Evolutionary conservation across 371 early-diverging fungal genomes (phyloP), one percentile per base, ranked within the genome.

Genomic region (Dichotomocladium elegans): DNA sequence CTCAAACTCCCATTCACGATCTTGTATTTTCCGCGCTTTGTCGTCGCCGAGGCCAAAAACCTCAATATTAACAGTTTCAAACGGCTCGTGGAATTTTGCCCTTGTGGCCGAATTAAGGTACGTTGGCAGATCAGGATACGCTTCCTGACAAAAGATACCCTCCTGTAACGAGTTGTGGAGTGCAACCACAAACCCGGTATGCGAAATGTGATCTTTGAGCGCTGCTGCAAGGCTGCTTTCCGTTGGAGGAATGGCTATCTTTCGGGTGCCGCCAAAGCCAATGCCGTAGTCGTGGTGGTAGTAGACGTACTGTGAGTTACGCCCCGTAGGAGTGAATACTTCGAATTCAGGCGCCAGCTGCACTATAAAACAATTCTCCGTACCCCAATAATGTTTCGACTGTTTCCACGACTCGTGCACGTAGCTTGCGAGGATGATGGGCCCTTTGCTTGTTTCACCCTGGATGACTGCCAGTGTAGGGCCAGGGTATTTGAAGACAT

Each of bases 401-500:
- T 71, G 69, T 44, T 74, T 76, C 86, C 86, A 86, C n/a, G 74
- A 58, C 37, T 86, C 80, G 3, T 76, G 44, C 17, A 83, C 63
- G 53, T 76, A 81, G 0, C 77, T 82, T 0, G 80, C 84, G 1
- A 82, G 29, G 1, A 79, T 17, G 47, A 74, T 45, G 5, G 56
- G 60, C 0, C 25, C 33, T 11, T 17, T n/a, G 9, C 12, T 21
- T 6, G 30, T 40, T 31, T 69, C 57, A 22, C 53, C 74, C 25
- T 68, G 64, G 25, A 86, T 54, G 4, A 86, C 35, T 9, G 82
- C 46, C 15, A 86, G 45, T 0, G 84, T 86, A 0, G 86, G 84
- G 0, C 81, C 86, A 3, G 80, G 78, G 54, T 86, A 86, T 43
- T 82, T 83, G 65, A 84, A 86, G 1, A 81, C 78, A 46, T 79